Evolutionary conservation across 441 rosid species (phyloP).

Genomic region (Breynia disticha): DNA sequence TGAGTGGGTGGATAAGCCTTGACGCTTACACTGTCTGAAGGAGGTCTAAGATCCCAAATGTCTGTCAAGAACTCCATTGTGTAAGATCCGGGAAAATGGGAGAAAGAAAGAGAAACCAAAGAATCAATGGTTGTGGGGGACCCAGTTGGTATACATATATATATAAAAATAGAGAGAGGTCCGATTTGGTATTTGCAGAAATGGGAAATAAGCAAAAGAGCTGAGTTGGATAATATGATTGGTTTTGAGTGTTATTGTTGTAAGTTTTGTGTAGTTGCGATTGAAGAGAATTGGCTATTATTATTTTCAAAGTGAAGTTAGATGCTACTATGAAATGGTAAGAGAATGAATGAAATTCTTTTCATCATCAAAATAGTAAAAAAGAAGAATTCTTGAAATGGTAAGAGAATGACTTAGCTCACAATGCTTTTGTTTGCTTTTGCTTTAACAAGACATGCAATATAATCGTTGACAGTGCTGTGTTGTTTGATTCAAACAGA

Average conservation of each 20-base stretch:
- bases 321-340: constrained; percentile 17
- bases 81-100: constrained; percentile 5
- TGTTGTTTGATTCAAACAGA: too few species aligned
- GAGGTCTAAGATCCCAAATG: constrained; percentile 19
- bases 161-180: constrained; percentile 14
- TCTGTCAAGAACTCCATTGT: constrained; percentile 14
- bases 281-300: constrained; percentile 28
- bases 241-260: constrained; percentile 27
- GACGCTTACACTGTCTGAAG: constrained; percentile 2
- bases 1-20: constrained; percentile 55
- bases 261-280: constrained; percentile 31
- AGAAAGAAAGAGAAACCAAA: background rate
- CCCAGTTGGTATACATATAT: constrained; percentile 20
- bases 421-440: background rate
- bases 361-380: constrained; percentile 9
- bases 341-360: constrained; percentile 15
- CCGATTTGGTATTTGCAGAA: constrained; percentile 28
- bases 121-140: background rate
- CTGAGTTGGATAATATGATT: constrained; percentile 26
- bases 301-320: constrained; percentile 16
- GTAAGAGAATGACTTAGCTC: constrained; percentile 11
- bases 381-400: constrained; percentile 12
- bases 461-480: too few species aligned
- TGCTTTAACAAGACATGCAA: background rate
- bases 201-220: constrained; percentile 45